Evolutionary conservation across 192 early-diverging fungal species (phyloP), one percentile per base, ranked within the genome.

Genomic region (Entomortierella beljakovae): DNA sequence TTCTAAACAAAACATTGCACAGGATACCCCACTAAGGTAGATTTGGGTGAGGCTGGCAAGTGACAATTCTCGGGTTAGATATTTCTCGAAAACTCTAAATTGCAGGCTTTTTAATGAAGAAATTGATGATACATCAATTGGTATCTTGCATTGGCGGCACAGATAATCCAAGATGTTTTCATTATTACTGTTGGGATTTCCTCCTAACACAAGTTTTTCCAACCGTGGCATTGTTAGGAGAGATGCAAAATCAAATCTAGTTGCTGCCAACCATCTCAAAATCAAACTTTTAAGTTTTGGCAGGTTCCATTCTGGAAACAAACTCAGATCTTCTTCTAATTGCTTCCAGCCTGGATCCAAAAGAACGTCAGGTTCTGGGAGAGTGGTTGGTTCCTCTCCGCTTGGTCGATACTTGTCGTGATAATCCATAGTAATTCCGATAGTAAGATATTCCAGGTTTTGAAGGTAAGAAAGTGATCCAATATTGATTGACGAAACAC

Each of bases 1-100:
- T 2, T 58, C 62, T 25, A 72, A 38, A n/a, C 20, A 58, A 26
- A 72, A 64, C 34, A 64, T 50, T 7, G 53, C n/a, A 13, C 46
- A 54, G 9, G 61, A 55, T 7, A 34, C 35, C 7, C 70, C 70
- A 0, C 38, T 37, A 31, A 72, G 34, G 11, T 11, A 18, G 18
- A 72, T 16, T 0, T 20, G 48, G 26, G 33, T 63, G 25, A 72
- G n/a, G 1, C 46, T 34, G 6, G 70, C 61, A 9, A 64, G 25
- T 0, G 25, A 20, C 61, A 61, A 64, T 5, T n/a, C 23, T 23
- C 43, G 42, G 42, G 46, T 48, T 40, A 52, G 15, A 25, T 51
- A 1, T 22, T 4, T 8, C 8, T 16, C 23, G 28, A 49, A 22
- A 10, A 43, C 13, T 11, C 15, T 6, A 34, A 16, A 26, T 3